Evolutionary conservation across 495 filamentous ascomycete genomes (phyloP), one percentile per base, ranked within the genome.

Genomic region (Daldinia childiae): DNA sequence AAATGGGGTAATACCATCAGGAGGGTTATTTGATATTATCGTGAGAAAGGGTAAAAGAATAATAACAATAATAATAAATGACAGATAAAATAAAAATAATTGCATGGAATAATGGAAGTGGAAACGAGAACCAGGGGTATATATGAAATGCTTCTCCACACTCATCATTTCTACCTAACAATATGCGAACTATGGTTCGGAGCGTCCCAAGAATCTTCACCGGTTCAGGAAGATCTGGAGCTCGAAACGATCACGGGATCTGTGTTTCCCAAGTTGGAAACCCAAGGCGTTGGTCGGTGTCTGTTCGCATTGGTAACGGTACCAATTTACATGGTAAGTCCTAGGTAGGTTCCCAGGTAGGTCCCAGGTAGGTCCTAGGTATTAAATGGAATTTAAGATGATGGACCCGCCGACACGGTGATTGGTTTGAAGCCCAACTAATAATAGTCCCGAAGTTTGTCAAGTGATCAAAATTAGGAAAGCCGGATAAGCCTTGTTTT

Each of bases 171-270:
- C 29, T 32, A 32, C 29, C 29, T 32, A 32, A 32, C 29, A 32
- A 32, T 32, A 66, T 66, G 68, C 68, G 63, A 71, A 66, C 58
- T 50, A 17, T 52, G 63, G 68, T 66, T 62, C 68, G 38, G 59
- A 68, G 36, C 3, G 45, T 66, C 64, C 59, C 58, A 52, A 63
- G 17, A 17, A 58, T 71, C 57, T 66, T 58, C 63, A 62, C 63
- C 58, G 58, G 69, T 50, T 27, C 27, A 21, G 45, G 39, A 54
- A 64, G 69, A 67, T 72, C 69, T 72, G 59, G 64, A 38, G 36
- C 17, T 43, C 32, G 69, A 61, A 48, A 61, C 64, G 34, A 62
- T 68, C 69, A 72, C 69, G 64, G 59, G 69, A 72, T 56, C 55
- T 48, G 59, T 12, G 15, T 34, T 26, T 58, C 59, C 58, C 48